Evolutionary conservation across 768 basidiomycete genomes (phyloP), one percentile per base, ranked within the genome.

Genomic region (Trametes sanguinea): DNA sequence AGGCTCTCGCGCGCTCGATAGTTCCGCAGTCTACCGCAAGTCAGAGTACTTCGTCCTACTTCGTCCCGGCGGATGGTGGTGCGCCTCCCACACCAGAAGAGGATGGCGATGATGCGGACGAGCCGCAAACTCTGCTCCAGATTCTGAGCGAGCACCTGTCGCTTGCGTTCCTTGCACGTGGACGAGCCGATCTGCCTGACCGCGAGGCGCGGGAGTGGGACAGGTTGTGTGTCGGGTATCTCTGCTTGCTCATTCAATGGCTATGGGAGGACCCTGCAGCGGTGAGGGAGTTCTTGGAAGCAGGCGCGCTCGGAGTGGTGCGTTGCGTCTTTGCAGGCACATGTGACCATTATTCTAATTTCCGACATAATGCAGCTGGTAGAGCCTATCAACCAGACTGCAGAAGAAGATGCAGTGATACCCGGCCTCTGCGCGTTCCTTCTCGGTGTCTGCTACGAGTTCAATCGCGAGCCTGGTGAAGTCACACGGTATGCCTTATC

Each of bases 401-500:
- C 89, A 14, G 94, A 95, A 57, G 81, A 86, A 0, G 96, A 98
- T 70, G 84, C 86, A 6, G 76, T 97, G 22, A 85, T 98, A 2
- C 94, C 95, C 58, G 94, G 93, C 1, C 80, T 98, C 16, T 95
- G 92, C 54, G 88, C 92, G 2, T 96, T 97, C 78, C 78, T 98
- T 2, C 83, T 99, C 8, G 95, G 95, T 17, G 81, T 94, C 39
- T 94, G 94, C 76, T 99, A 98, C 71, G 95, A 98, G 76, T 98
- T 90, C 79, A 93, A 98, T 73, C 85, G 93, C 43, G 92, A 97
- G 68, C 93, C 95, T 0, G 95, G 95, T 13, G 94, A 97, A 69
- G 92, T 98, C 57, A 94, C 93, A n/a, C 83, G 96, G 92, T 92
- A 55, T 56, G 83, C 48, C 54, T n/a, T 59, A 45, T 13, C 16